phyloP scores from a whole-genome alignment of 805 yeast species.

The Cyberlindnera mrakii region DNA sequence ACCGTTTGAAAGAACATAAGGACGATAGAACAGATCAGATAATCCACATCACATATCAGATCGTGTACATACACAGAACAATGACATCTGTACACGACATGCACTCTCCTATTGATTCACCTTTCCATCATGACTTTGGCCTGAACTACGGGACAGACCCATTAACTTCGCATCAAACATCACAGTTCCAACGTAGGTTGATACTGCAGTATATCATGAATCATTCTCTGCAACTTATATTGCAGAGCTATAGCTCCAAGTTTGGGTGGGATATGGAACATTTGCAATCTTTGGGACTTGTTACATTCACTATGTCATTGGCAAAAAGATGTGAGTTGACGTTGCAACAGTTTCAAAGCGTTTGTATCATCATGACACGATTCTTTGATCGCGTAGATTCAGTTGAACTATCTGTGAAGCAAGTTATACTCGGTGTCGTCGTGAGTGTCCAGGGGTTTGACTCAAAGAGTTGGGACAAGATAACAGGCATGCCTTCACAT shows the following conservation, averaged over 20 bases:
- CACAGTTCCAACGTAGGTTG: conserved; percentile 8
- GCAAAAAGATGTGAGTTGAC: conserved; percentile 10
- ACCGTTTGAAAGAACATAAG: too few species aligned
- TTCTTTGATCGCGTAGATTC: conserved; percentile 3
- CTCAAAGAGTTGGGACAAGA: conserved; percentile 8
- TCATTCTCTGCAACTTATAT: conserved; percentile 10
- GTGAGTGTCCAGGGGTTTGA: conserved; percentile 5
- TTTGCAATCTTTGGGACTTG: conserved; percentile 1
- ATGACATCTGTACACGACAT: conserved; percentile 8
- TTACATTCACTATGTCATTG: conserved; percentile 8
- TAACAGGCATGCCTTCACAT: conserved; percentile 10
- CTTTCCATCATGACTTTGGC: conserved; percentile 10
- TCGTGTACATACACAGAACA: too few species aligned
- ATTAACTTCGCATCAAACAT: background rate
- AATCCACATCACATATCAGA: too few species aligned
- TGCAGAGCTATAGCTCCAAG: conserved; percentile 6
- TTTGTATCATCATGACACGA: conserved; percentile 7
- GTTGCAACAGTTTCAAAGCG: conserved; percentile 8
- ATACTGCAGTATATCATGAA: conserved; percentile 8
- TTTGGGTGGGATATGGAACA: background rate
- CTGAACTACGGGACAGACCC: conserved; percentile 9
- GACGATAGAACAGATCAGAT: too few species aligned
- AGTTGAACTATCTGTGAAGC: conserved; percentile 11
- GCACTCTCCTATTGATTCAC: conserved; percentile 15
- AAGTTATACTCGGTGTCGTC: conserved; percentile 6